Base-by-base conservation (phyloP, 225 moss, liverwort and hornwort species). In the Anthoceros angustus region DNA sequence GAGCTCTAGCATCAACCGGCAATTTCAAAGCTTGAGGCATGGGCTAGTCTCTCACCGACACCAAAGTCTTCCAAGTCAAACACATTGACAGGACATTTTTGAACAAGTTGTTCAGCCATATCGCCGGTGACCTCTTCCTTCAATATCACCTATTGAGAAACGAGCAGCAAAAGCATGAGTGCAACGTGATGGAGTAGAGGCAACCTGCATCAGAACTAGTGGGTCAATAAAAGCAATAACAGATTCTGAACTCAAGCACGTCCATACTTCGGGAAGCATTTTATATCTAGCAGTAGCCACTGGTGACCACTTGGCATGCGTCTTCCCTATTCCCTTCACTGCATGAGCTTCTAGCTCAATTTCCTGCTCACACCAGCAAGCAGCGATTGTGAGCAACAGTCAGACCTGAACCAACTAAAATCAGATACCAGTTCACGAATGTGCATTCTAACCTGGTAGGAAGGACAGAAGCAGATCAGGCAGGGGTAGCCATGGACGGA, bases 251-350 rank as follows among this genome's bases (percentile, higher is more conserved):
- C 69, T 50, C 0, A 5, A 9, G 49, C 40, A 25, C 55, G 41
- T 40, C 41, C 20, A 45, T 84, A 98, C 98, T 87, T 98, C 98
- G 69, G 98, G 98, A 50, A 87, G 86, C 98, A 98, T 98, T 66
- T 92, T 85, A 73, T 98, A 98, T 67, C 80, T 83, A 12, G 98
- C 98, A 61, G 98, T 98, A 69, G 98, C 98, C 69, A 98, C 98
- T 72, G 98, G 98, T 24, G 98, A 98, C 98, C 92, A 98, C 74
- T 98, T 98, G 4, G 92, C 98, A 83, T 98, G 98, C 15, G 86
- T 92, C 77, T 92, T 92, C 24, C 98, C 98, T 26, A 92, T 79
- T 12, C 98, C 98, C 77, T 98, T 98, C 42, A 83, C 70, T 45
- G 89, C 92, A 77, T 98, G 98, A 67, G 81, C 92, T 82, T 98